Evolutionary conservation across 306 rosid species (phyloP), one percentile per base, ranked within the genome.

Genomic region (Vigna mungo): DNA sequence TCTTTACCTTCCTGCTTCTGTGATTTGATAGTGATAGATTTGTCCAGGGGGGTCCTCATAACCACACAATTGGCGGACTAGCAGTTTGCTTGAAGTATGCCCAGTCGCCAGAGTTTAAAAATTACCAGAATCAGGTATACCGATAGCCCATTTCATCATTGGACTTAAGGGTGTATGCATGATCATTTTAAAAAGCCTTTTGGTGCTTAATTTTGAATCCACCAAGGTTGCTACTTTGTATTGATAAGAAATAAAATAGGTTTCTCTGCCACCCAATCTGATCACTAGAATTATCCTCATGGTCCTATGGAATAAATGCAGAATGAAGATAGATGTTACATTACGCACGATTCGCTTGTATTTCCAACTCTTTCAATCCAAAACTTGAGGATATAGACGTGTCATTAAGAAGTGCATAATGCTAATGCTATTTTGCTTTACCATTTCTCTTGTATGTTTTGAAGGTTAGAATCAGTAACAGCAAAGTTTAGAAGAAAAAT

Each of bases 1-100:
- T 70, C 58, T 77, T 34, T 76, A 52, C 18, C 53, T 59, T 78
- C 43, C 54, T 71, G 44, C 76, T 53, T 60, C 84, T 78, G 77
- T 54, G 74, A 48, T 17, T 41, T 80, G 46, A 72, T 62, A 9
- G n/a, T 80, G 39, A 72, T 62, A 9, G n/a, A 79, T 74, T 75
- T 59, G 13, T 88, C 74, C 84, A 94, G 98, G 98, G 98, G 63
- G 98, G 98, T 85, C 98, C 98, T 77, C 98, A 92, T 82, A 94
- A 94, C 81, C 94, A 94, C 89, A 94, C 96, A 63, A 94, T 94
- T 77, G 98, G 96, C 12, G 98, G 98, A 68, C 95, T 94, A 55
- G 92, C 98, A 6, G 97, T 92, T 59, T 89, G 93, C 88, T 84
- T 94, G 85, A 87, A 90, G 84, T 74, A 89, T 74, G 97, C 97